These are phyloP conservation scores for Perilla frutescens DNA, from an alignment of 257 asterid genomes.

Conservation along the genomic window DNA sequence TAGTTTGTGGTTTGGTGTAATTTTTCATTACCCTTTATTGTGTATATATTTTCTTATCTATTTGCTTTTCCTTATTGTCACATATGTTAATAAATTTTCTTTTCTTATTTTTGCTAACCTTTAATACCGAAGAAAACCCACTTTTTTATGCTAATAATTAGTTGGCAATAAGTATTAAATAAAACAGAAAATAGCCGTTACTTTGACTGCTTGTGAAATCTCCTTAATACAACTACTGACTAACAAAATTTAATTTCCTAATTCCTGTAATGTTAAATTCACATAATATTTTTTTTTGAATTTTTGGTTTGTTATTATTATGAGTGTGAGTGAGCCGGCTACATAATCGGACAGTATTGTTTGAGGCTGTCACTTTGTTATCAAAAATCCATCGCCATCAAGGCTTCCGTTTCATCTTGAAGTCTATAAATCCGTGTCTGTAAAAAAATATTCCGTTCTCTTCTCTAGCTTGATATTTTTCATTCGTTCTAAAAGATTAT, in stretches of 20 bases:
- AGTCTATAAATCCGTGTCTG: no score
- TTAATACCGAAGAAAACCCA: not conserved
- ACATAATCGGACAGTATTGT: no score
- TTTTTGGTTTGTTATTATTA: not conserved
- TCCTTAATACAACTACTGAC: not conserved
- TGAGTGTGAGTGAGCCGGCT: not conserved
- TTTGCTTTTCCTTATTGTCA: not conserved
- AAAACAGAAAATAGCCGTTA: not conserved
- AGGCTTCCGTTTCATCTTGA: no score
- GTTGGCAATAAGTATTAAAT: conserved; percentile 7
- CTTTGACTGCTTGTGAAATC: not conserved
- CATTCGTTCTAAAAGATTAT: no score
- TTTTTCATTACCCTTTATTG: conserved; percentile 1
- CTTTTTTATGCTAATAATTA: conserved; percentile 14
- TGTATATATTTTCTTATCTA: not conserved
- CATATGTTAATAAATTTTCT: not conserved
- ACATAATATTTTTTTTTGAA: not conserved
- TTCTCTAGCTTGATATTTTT: no score
- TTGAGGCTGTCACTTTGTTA: no score
- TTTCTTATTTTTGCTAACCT: not conserved
- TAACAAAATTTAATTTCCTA: not conserved
- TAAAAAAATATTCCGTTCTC: no score
- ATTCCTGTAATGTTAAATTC: not conserved
- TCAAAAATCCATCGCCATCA: no score
- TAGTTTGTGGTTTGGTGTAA: not conserved